Conservation (phyloP, 176 grass and related monocot species). For the Musa schizocarpa region DNA sequence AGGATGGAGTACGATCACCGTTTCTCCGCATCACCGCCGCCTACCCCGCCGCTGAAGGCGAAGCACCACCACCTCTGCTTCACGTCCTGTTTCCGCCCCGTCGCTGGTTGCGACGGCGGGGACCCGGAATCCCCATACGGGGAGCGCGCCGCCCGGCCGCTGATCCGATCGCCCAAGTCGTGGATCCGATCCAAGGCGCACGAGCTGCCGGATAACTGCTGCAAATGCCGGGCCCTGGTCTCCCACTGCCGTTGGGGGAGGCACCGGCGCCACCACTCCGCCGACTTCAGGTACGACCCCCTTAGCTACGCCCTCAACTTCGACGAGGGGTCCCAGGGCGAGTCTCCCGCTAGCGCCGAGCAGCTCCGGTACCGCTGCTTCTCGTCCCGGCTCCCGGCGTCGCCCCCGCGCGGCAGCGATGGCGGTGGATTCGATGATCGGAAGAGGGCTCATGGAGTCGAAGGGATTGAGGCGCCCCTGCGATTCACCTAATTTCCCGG, state of each 20-base stretch:
- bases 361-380: constrained; percentile 12
- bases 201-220: constrained; percentile 3
- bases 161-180: constrained; percentile 25
- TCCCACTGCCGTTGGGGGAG: constrained; percentile 6
- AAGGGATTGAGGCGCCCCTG: neutral
- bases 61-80: constrained; percentile 6
- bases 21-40: neutral
- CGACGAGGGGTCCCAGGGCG: constrained; percentile 24
- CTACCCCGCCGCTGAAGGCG: neutral
- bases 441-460: neutral
- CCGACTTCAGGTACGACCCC: constrained; percentile 34
- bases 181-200: constrained; percentile 26
- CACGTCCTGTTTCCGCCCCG: neutral
- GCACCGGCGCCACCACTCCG: constrained; percentile 5
- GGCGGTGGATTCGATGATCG: neutral
- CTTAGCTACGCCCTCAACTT: constrained; percentile 54
- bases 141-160: constrained; percentile 4
- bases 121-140: neutral
- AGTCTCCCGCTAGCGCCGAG: neutral
- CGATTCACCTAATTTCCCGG: neutral
- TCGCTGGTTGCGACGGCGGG: neutral
- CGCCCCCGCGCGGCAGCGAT: constrained; percentile 14
- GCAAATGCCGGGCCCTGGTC: neutral
- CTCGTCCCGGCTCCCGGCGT: constrained; percentile 30
- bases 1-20: neutral